Percentiles rank a stretch among this genome's conserved stretches.
phyloP scores from a whole-genome alignment of 2,329 filamentous ascomycete genomes.

The Catunica adiposa region DNA sequence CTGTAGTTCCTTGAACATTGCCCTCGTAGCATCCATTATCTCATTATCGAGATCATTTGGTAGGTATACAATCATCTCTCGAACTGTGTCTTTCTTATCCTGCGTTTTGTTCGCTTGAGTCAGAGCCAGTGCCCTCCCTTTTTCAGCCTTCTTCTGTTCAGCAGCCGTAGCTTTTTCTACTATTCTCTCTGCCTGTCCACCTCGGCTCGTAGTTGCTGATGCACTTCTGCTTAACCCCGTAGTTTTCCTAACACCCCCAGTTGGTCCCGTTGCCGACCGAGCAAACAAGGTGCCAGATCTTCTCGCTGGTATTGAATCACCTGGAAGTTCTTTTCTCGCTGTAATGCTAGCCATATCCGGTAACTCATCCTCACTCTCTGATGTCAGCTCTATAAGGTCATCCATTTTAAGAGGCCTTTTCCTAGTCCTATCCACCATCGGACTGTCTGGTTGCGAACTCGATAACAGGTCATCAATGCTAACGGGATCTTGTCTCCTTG shows the following conservation, averaged over 20 bases:
- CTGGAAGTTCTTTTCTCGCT: neutral
- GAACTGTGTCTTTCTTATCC: constrained; percentile 55
- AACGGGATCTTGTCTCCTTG: neutral
- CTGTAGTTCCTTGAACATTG: constrained; percentile 33
- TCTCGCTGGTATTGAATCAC: neutral
- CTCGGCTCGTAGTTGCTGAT: neutral
- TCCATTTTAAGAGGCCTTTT: neutral
- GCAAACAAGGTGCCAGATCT: neutral
- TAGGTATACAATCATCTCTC: constrained; percentile 64
- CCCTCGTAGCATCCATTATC: constrained; percentile 29
- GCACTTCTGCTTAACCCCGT: neutral
- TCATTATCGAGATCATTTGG: constrained; percentile 37
- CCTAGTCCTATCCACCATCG: neutral
- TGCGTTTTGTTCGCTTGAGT: constrained; percentile 58
- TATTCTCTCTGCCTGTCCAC: neutral
- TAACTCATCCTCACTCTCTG: neutral
- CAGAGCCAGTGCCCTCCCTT: constrained; percentile 47
- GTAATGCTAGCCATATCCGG: neutral
- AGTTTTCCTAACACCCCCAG: neutral
- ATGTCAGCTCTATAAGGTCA: neutral
- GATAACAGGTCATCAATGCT: neutral
- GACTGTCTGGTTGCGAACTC: neutral
- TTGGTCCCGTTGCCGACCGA: neutral
- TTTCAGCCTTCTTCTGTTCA: constrained; percentile 18
- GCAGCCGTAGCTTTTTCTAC: neutral